Evolutionary conservation across 768 basidiomycete genomes (phyloP), one percentile per base, ranked within the genome.

Genomic region (Lactarius trivialis): DNA sequence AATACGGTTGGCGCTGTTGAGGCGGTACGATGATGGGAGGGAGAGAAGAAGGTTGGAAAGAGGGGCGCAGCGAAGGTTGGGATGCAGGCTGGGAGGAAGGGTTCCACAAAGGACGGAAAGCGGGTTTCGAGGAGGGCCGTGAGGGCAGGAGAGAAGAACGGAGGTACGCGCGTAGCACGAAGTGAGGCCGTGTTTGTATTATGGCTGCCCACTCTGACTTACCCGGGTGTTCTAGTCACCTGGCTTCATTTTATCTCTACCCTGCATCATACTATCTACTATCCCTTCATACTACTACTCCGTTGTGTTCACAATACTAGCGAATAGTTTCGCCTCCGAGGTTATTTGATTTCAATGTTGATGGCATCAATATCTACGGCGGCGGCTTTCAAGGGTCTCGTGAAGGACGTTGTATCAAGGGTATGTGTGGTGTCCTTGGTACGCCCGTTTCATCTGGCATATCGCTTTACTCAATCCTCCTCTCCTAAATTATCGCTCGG

Each of bases 301-400:
- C 7, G 91, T 93, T 19, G 75, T 98, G 30, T 94, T 98, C 69
- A 86, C 91, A 0, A 88, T n/a, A n/a, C n/a, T 87, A 8, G 81
- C 89, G 30, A 98, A 98, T 70, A 95, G 91, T 76, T 99, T 43
- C 81, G 83, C 32, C 76, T 94, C 30, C 92, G 95, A 81, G 84
- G 92, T 91, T 91, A 82, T 98, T 96, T 68, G 95, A 98, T 72
- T 73, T 99, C 64, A 92, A 84, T 65, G 84, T 99, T 17, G 96
- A 97, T 70, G 92, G 93, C 28, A 89, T 99, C 54, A 96, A 98
- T 66, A 95, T 99, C 76, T 99, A 7, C 83, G 86, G 74, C 80
- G 88, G 58, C 98, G 97, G 97, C 77, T 98, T 59, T 97, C 2
- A 97, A 93, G 72, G 97, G 97, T 0, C 76, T 99, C 21, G 78